These are phyloP conservation scores for Fusarium hainanense DNA, from an alignment of 2,329 filamentous ascomycete species.

Conservation along the genomic window DNA sequence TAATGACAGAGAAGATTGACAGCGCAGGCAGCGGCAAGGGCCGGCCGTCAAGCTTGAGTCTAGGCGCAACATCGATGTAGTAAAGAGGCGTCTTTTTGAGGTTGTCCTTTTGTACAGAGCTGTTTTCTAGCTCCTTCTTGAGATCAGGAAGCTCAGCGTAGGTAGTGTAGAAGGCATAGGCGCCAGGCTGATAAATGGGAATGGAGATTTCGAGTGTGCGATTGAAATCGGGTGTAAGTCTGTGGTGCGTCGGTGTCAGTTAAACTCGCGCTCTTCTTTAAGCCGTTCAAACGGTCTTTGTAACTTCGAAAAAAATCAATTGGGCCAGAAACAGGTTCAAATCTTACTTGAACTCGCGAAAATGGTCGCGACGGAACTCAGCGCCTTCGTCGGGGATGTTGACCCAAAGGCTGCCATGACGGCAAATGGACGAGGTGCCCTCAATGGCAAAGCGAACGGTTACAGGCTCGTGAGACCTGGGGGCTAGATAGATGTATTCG, in stretches of 20 bases:
- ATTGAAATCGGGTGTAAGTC: slow-evolving; percentile 92
- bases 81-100: slow-evolving; percentile 78
- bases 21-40: slow-evolving; percentile 86
- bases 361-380: slow-evolving; percentile 80
- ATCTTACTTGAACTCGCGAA: slow-evolving; percentile 88
- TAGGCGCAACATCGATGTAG: slow-evolving; percentile 94
- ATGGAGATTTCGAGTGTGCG: slow-evolving; percentile 90
- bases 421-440: slow-evolving; percentile 94
- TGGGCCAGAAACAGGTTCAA: neutral
- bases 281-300: neutral
- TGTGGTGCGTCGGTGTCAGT: slow-evolving; percentile 51
- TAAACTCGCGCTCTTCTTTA: neutral
- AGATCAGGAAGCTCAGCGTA: slow-evolving; percentile 86
- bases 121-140: slow-evolving; percentile 44
- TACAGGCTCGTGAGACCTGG: slow-evolving; percentile 78
- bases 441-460: slow-evolving; percentile 89
- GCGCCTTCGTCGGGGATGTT: slow-evolving; percentile 86
- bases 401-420: slow-evolving; percentile 94
- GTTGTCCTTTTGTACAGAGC: slow-evolving; percentile 51
- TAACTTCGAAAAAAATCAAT: slow-evolving; percentile 9
- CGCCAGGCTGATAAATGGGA: slow-evolving; percentile 82
- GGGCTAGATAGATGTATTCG: slow-evolving; percentile 90
- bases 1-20: slow-evolving; percentile 92
- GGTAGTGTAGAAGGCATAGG: slow-evolving; percentile 94
- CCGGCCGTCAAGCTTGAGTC: slow-evolving; percentile 77